A percentile compares a stretch with the other conserved stretches of the same genome.
phyloP scores from a whole-genome alignment of 192 early-diverging fungal species.

The Coemansia aciculifera region DNA sequence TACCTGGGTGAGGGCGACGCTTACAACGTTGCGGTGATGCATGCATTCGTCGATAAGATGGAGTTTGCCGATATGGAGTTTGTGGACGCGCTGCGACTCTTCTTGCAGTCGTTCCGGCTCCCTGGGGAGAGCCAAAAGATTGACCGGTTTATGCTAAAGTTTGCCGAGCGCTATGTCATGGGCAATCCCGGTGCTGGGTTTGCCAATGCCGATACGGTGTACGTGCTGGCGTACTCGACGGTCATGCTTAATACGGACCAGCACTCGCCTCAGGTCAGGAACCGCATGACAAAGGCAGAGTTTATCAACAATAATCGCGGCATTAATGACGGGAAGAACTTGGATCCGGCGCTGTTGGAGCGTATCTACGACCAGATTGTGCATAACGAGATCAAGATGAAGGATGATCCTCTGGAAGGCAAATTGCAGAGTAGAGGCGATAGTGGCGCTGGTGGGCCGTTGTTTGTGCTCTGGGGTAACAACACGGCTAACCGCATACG shows the following conservation, averaged over 20 bases:
- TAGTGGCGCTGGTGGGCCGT: constrained; percentile 34
- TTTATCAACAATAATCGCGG: constrained; percentile 93
- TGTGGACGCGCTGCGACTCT: constrained; percentile 75
- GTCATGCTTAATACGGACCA: constrained; percentile 95
- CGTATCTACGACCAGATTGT: constrained; percentile 81
- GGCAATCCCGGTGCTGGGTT: constrained; percentile 77
- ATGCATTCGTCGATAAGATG: constrained; percentile 93
- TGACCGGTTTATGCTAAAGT: constrained; percentile 97
- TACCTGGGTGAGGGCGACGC: constrained; percentile 91
- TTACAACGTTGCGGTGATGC: constrained; percentile 93
- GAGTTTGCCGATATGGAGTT: constrained; percentile 73
- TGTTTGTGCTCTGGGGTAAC: constrained; percentile 52
- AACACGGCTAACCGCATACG: constrained; percentile 45
- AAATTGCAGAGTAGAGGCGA: constrained; percentile 38
- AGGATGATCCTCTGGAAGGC: constrained; percentile 69
- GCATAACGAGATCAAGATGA: constrained; percentile 88
- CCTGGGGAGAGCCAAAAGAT: constrained; percentile 96
- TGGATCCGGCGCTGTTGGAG: constrained; percentile 70
- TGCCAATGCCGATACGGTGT: constrained; percentile 90
- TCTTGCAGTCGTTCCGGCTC: constrained; percentile 86
- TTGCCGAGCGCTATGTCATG: constrained; percentile 87
- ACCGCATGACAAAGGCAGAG: constrained; percentile 80
- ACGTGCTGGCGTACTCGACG: constrained; percentile 89
- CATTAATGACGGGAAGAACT: constrained; percentile 82
- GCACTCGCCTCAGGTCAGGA: constrained; percentile 83